Base-by-base conservation (phyloP, 208 protist genomes). In the Trypanosoma cruzi region DNA sequence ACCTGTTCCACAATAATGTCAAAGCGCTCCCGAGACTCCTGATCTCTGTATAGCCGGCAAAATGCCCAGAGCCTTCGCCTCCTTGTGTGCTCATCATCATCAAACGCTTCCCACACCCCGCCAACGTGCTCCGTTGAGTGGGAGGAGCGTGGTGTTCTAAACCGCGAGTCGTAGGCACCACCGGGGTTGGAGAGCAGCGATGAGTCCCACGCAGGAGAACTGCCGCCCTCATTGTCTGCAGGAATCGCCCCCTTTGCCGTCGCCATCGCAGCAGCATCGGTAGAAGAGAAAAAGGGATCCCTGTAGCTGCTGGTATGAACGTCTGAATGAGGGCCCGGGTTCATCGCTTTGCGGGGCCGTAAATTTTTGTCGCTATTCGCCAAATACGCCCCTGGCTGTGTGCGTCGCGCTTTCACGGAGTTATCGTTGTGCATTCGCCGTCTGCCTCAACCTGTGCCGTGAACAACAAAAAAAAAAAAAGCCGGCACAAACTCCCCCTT, bases 1-100 rank as follows among this genome's bases (percentile, higher is more conserved):
- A 69, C 53, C 71, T 72, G 63, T 40, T 76, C 48, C 0, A 77
- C 61, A 49, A 52, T 44, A 26, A 76, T 73, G 48, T 71, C 68
- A 20, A 66, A 61, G 13, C 70, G 70, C 28, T 69, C 28, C 26
- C 63, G 66, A 32, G 68, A 63, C 64, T 81, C 75, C 29, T 81
- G 75, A 1, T 46, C 52, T n/a, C 32, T 40, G 44, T 69, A 81
- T 44, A 77, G 69, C 20, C 49, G 13, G 40, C 59, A 59, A 29
- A 73, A 58, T 14, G 72, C 57, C 13, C 26, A 24, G 7, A 70
- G 50, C 18, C 50, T 56, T 1, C 52, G 52, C 22, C 52, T 14
- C 44, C 4, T 0, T 20, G 2, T 40, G 14, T 11, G 5, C n/a
- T 2, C 10, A 13, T 58, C 29, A 7, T 36, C 18, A n/a, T 1